A percentile compares a stretch with the other conserved stretches of the same genome.
Evolutionary conservation across 768 basidiomycete genomes (phyloP).

Genomic region (Termitomyces heimii): DNA sequence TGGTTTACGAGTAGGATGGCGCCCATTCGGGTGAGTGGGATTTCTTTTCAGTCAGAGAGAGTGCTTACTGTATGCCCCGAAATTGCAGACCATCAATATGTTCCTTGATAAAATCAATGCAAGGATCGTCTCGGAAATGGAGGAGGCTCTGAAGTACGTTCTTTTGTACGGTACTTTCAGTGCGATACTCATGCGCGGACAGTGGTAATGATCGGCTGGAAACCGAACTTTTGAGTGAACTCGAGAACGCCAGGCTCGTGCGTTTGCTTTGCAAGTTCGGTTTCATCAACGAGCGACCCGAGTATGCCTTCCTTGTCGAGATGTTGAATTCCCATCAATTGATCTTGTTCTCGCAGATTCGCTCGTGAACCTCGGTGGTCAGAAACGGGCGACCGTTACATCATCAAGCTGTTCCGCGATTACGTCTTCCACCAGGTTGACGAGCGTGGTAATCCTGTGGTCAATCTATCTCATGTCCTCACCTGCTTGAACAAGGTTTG

Average conservation of each 20-base stretch:
- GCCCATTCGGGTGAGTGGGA: conserved; percentile 48
- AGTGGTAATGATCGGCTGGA: conserved; percentile 83
- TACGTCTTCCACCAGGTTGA: conserved; percentile 98
- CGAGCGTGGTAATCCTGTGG: conserved; percentile 80
- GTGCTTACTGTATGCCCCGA: background rate
- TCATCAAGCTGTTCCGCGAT: conserved; percentile 96
- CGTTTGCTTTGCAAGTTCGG: conserved; percentile 90
- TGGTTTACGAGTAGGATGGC: conserved; percentile 72
- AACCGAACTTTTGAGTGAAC: conserved; percentile 75
- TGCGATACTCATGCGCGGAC: background rate
- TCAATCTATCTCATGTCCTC: conserved; percentile 88
- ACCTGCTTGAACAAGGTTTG: conserved; percentile 89
- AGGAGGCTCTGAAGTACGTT: conserved; percentile 73
- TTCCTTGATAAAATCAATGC: conserved; percentile 76
- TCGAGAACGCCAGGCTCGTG: conserved; percentile 92
- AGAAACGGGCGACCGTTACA: conserved; percentile 96
- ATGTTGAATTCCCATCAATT: background rate
- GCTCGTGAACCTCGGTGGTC: conserved; percentile 97
- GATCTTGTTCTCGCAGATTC: conserved; percentile 47
- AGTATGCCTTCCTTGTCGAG: conserved; percentile 38
- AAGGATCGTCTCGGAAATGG: conserved; percentile 71
- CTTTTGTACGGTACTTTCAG: background rate
- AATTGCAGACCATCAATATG: conserved; percentile 65
- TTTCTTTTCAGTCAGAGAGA: background rate
- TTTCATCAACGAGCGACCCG: conserved; percentile 99